Conservation (phyloP, 805 yeast genomes). For the Saccharomycopsis synnaedendra region DNA sequence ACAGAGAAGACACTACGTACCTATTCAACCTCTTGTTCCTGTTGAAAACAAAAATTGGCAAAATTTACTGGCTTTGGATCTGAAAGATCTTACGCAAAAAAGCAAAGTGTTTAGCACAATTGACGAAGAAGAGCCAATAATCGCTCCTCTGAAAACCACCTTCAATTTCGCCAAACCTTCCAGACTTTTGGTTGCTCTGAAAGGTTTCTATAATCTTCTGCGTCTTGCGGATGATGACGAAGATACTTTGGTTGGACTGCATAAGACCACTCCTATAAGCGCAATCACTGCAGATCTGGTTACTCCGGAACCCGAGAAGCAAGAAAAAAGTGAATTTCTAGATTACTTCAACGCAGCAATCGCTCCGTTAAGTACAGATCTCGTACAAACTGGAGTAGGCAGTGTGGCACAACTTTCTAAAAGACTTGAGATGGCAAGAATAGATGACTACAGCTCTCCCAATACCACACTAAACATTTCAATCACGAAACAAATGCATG, state of each 20-base stretch:
- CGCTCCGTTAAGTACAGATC: too few species aligned
- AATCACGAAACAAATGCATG: too few species aligned
- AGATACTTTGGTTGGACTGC: neutral
- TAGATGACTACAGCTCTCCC: too few species aligned
- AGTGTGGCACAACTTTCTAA: too few species aligned
- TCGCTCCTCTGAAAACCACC: neutral
- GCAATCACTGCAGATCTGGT: neutral
- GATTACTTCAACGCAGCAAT: conserved; percentile 1
- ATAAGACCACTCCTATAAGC: neutral
- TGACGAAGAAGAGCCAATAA: neutral
- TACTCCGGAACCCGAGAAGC: neutral
- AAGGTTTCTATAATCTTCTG: conserved; percentile 4
- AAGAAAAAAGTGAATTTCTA: neutral
- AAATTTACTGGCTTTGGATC: neutral
- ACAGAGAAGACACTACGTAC: neutral
- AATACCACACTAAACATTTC: too few species aligned
- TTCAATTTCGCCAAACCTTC: neutral
- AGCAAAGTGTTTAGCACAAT: neutral
- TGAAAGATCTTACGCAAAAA: neutral
- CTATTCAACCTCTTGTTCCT: neutral
- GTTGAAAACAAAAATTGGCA: neutral
- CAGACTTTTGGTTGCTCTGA: neutral
- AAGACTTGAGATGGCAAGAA: too few species aligned
- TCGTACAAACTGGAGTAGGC: too few species aligned
- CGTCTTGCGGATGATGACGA: neutral